phyloP scores from a whole-genome alignment of 2,329 filamentous ascomycete species.

The Xylariales sp. region DNA sequence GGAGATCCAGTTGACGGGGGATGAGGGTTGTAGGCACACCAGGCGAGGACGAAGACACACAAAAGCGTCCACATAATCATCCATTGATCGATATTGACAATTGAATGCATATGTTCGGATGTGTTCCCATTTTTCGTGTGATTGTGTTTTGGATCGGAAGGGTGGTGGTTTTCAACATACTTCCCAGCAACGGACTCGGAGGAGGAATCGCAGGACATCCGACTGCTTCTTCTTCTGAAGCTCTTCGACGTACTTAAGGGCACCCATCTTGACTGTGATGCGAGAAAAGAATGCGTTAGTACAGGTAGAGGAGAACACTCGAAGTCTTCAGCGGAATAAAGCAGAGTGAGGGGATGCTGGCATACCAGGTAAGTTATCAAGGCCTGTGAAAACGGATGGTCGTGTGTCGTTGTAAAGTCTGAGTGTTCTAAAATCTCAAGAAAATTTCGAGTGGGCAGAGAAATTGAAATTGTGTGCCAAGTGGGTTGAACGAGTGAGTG shows the following conservation, averaged over 20 bases:
- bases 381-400: constrained; percentile 30
- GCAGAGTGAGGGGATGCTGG: constrained; percentile 4
- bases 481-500: constrained; percentile 19
- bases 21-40: not conserved
- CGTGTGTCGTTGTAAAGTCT: constrained; percentile 23
- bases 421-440: constrained; percentile 11
- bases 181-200: constrained; percentile 99
- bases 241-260: constrained; percentile 99
- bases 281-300: constrained; percentile 15
- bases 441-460: constrained; percentile 20
- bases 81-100: constrained; percentile 22
- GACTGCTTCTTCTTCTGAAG: constrained; percentile 99
- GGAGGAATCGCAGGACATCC: constrained; percentile 99
- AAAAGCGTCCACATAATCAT: constrained; percentile 28
- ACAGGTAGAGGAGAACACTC: constrained; percentile 6
- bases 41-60: constrained; percentile 17
- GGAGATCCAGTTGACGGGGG: constrained; percentile 1
- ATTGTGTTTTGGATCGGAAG: constrained; percentile 16
- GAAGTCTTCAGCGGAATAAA: not conserved
- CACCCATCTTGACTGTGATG: constrained; percentile 78
- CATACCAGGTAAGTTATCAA: constrained; percentile 29
- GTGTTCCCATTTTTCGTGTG: constrained; percentile 15
- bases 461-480: constrained; percentile 23
- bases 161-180: constrained; percentile 59
- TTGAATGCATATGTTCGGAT: constrained; percentile 19